A percentile compares a stretch with the other conserved stretches of the same genome.
Conservation (phyloP, 2,329 filamentous ascomycete genomes). For the Didymella exigua region DNA sequence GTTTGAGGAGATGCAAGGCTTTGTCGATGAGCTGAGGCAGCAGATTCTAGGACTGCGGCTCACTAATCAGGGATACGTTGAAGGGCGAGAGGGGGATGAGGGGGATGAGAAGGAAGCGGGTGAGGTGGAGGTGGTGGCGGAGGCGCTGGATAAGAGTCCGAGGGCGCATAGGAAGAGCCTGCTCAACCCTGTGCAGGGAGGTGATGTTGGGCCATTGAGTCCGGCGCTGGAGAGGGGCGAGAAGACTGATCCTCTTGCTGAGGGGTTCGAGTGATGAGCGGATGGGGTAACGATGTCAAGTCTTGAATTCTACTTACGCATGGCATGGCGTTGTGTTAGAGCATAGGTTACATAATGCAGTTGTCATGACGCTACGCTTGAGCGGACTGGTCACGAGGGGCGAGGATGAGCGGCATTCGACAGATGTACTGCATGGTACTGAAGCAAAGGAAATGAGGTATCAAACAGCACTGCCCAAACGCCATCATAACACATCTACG, state of each 20-base stretch:
- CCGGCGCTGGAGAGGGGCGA: conserved; percentile 38
- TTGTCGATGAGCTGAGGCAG: conserved; percentile 71
- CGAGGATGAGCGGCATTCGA: background rate
- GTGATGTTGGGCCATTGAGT: conserved; percentile 39
- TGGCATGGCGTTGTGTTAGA: conserved; percentile 9
- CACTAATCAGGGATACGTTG: conserved; percentile 44
- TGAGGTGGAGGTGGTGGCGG: conserved; percentile 46
- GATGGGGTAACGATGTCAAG: conserved; percentile 5
- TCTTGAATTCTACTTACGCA: background rate
- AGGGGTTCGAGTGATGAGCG: conserved; percentile 38
- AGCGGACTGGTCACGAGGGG: background rate
- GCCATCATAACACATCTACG: conserved; percentile 12
- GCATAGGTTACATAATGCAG: background rate
- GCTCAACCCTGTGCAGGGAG: conserved; percentile 38
- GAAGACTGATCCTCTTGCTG: conserved; percentile 30
- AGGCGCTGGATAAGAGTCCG: conserved; percentile 44
- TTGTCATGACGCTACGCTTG: background rate
- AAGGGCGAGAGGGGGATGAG: conserved; percentile 46
- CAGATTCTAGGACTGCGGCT: conserved; percentile 58
- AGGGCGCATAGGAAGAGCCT: conserved; percentile 52
- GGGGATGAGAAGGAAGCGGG: conserved; percentile 21
- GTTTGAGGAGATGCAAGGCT: conserved; percentile 62
- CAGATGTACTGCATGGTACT: background rate
- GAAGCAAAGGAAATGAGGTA: conserved; percentile 10
- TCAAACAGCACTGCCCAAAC: conserved; percentile 13